phyloP scores from a whole-genome alignment of 2,329 filamentous ascomycete genomes.

The Tolypocladium tundrense region DNA sequence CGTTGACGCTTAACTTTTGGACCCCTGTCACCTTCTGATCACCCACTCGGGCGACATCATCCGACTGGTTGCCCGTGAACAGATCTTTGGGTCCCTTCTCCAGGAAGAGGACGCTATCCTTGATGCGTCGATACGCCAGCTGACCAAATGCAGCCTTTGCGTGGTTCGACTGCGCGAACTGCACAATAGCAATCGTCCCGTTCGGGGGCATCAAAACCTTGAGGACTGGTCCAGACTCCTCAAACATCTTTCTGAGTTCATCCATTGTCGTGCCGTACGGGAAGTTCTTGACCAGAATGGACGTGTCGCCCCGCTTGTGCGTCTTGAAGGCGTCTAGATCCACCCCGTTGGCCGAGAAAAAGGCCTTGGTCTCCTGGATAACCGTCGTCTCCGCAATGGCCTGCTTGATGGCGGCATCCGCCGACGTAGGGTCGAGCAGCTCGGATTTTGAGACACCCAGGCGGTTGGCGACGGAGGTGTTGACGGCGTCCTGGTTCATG shows the following conservation, averaged over 20 bases:
- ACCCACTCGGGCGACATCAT: slow-evolving; percentile 18
- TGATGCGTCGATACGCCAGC: slow-evolving; percentile 81
- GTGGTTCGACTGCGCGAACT: slow-evolving; percentile 70
- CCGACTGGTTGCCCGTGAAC: slow-evolving; percentile 36
- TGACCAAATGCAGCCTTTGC: slow-evolving; percentile 75
- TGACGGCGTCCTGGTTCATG: slow-evolving; percentile 93
- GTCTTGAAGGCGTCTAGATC: slow-evolving; percentile 87
- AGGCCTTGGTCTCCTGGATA: slow-evolving; percentile 92
- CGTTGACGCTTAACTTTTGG: slow-evolving; percentile 56
- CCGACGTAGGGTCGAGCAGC: slow-evolving; percentile 86
- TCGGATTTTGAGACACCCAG: slow-evolving; percentile 87
- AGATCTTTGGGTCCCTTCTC: slow-evolving; percentile 86
- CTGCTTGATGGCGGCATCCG: slow-evolving; percentile 91
- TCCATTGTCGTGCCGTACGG: slow-evolving; percentile 70
- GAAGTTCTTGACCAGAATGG: slow-evolving; percentile 92
- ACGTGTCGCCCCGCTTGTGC: slow-evolving; percentile 71
- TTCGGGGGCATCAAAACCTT: slow-evolving; percentile 85
- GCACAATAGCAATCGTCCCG: slow-evolving; percentile 87
- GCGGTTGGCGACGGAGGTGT: slow-evolving; percentile 76
- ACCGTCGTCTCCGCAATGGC: slow-evolving; percentile 92
- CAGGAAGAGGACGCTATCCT: slow-evolving; percentile 82
- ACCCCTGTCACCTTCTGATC: slow-evolving; percentile 27
- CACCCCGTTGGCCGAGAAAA: slow-evolving; percentile 79
- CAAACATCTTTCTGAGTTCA: slow-evolving; percentile 71
- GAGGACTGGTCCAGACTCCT: slow-evolving; percentile 73